Base-by-base conservation (phyloP, 2,329 filamentous ascomycete species). In the Pseudogymnoascus sp. region DNA sequence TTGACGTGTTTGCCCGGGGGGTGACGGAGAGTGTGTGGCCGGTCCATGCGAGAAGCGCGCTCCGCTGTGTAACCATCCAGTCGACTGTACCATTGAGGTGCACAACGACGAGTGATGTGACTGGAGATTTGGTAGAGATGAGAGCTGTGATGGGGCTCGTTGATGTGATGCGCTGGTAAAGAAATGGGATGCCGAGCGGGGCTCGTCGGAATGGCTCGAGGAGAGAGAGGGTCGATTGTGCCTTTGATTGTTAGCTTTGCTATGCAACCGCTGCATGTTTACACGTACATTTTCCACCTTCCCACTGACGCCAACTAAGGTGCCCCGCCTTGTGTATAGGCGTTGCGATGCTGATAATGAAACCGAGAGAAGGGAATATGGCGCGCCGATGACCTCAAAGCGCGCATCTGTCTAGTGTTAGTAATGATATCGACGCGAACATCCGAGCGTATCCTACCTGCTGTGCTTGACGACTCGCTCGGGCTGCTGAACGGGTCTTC, bases 1-100 rank as follows among this genome's bases (percentile, higher is more conserved):
- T 81, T 65, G 82, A 82, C 43, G 81, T 82, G 68, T 91, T 92
- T 66, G 95, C 79, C 53, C 85, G 87, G 2, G 92, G 90, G 36
- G 85, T 86, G 47, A 94, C 81, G 14, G 80, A 79, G 60, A 99
- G 79, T 0, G 90, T 91, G 72, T 96, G 90, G 28, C 94, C 94
- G 0, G 93, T 96, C 94, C 94, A 99, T 60, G 94, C 94, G n/a
- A 97, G 80, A 60, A 99, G 80, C 1, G 91, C 91, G 66, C 90
- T 88, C 64, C 90, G 83, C 72, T 97, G 92, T 6, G 90, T 83
- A 7, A 99, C 79, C 79, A 96, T 90, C 93, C 94, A 99, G 76
- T 99, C 94, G 62, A 91, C 87, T 4, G 91, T 91, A 62, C 94
- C 94, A 77, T 99, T 91, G 58, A 99, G 83, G 71, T 93, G 89